phyloP scores from a whole-genome alignment of 805 yeast genomes.

The Monosporozyma aerobia region DNA sequence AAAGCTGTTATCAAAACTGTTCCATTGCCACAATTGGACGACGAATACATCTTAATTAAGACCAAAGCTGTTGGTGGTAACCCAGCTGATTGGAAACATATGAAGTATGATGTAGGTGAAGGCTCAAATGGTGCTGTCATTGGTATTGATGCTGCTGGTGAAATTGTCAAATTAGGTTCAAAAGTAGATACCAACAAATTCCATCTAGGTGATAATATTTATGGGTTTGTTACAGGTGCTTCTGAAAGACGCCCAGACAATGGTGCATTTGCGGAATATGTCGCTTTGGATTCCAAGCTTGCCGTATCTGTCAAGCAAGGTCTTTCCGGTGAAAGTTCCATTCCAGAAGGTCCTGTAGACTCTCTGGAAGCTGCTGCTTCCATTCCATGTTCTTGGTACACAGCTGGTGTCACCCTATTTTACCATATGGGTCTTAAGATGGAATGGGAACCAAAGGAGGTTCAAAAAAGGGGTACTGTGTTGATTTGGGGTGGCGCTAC shows the following conservation, averaged over 20 bases:
- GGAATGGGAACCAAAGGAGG: conserved; percentile 15
- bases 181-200: conserved; percentile 26
- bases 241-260: conserved; percentile 30
- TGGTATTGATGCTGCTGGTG: conserved; percentile 56
- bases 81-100: conserved; percentile 64
- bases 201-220: conserved; percentile 45
- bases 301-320: conserved; percentile 9
- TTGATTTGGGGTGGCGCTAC: conserved; percentile 63
- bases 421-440: conserved; percentile 15
- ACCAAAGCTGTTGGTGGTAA: conserved; percentile 47
- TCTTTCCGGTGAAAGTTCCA: conserved; percentile 5
- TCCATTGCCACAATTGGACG: conserved; percentile 31
- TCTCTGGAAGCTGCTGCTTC: conserved; percentile 59
- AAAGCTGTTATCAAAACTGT: conserved; percentile 23
- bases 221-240: conserved; percentile 46
- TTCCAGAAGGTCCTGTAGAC: conserved; percentile 26
- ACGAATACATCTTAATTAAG: conserved; percentile 35
- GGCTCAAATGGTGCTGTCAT: conserved; percentile 35
- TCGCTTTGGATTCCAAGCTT: conserved; percentile 30
- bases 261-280: conserved; percentile 54
- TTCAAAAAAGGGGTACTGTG: conserved; percentile 31
- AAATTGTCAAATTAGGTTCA: conserved; percentile 41
- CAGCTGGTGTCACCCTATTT: conserved; percentile 36
- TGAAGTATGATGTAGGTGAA: conserved; percentile 31
- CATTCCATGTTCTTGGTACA: conserved; percentile 41